Conservation (phyloP, 345 rosid species). For the Lagerstroemia speciosa region DNA sequence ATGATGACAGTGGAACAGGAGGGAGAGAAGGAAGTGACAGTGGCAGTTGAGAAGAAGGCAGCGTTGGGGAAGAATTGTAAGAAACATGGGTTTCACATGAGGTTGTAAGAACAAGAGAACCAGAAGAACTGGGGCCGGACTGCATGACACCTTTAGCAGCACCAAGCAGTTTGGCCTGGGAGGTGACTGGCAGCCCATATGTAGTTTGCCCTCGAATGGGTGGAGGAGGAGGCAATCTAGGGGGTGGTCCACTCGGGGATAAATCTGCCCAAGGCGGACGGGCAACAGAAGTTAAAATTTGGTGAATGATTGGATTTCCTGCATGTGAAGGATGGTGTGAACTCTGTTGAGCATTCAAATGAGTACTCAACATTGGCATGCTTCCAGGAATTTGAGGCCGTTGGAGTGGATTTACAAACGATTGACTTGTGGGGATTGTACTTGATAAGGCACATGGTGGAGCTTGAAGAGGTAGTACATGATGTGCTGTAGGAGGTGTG, state of each 20-base stretch:
- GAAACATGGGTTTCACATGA: conserved; percentile 15
- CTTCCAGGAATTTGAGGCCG: conserved; percentile 19
- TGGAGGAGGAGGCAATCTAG: conserved; percentile 21
- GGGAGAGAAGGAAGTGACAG: conserved; percentile 25
- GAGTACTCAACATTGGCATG: conserved; percentile 15
- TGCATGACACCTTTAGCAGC: conserved; percentile 17
- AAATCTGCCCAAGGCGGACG: background rate
- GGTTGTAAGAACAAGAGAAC: conserved; percentile 21
- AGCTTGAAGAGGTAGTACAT: conserved; percentile 24
- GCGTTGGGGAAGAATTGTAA: conserved; percentile 13
- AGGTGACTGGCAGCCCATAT: conserved; percentile 23
- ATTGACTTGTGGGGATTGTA: conserved; percentile 17
- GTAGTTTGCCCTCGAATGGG: conserved; percentile 18
- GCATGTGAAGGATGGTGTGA: conserved; percentile 15
- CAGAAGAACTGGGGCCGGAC: conserved; percentile 17
- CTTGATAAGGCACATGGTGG: conserved; percentile 20
- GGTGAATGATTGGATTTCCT: conserved; percentile 20
- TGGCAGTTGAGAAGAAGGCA: conserved; percentile 18
- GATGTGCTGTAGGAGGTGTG: conserved; percentile 12
- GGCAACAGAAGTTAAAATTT: conserved; percentile 12
- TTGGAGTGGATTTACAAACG: conserved; percentile 17
- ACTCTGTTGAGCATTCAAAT: conserved; percentile 26
- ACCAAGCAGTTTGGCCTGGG: conserved; percentile 18
- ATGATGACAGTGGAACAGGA: conserved; percentile 13
- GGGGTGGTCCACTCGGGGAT: conserved; percentile 24